Evolutionary conservation across 2,329 filamentous ascomycete species (phyloP), one percentile per base, ranked within the genome.

Genomic region (Cercospora sp.): DNA sequence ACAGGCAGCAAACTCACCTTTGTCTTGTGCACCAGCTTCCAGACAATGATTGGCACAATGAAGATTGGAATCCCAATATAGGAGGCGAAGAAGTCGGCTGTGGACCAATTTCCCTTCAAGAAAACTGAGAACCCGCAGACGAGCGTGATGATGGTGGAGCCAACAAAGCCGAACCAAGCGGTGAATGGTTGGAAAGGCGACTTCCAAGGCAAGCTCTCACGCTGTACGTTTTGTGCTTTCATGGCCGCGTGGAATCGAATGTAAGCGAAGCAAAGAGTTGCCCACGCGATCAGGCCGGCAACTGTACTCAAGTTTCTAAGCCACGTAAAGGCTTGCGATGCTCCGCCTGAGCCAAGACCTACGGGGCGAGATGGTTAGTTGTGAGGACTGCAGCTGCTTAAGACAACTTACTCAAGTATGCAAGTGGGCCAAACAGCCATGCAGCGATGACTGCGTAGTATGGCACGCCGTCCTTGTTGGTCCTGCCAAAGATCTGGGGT

Each of bases 391-490:
- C 16, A 24, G 16, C 32, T 28, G 37, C 21, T 9, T 43, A 4
- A 18, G 18, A 37, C 3, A 5, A 63, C 61, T 51, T 37, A 61
- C 79, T 80, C 63, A 83, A 72, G 69, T 82, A 84, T 9, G 80
- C 81, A 51, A 84, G 70, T 0, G 80, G 80, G 3, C 69, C 69
- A 28, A 71, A 71, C 1, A 66, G 34, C 66, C 63, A 68, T 0
- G 88, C 89, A 16, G 89, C 77, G 1, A 79, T 69, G 51, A 94
- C 91, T 76, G 89, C 91, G 80, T 91, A 93, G 71, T 93, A 84
- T 0, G 91, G 91, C 0, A 94, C 89, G 59, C 90, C 90, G n/a
- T 81, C 82, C 63, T 81, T 85, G 1, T 86, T 91, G 77, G 88
- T 91, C 32, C 80, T 85, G 1, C 83, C 82, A 21, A 90, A 82